phyloP scores from a whole-genome alignment of 2,329 filamentous ascomycete genomes.

The Parastagonospora avenae region DNA sequence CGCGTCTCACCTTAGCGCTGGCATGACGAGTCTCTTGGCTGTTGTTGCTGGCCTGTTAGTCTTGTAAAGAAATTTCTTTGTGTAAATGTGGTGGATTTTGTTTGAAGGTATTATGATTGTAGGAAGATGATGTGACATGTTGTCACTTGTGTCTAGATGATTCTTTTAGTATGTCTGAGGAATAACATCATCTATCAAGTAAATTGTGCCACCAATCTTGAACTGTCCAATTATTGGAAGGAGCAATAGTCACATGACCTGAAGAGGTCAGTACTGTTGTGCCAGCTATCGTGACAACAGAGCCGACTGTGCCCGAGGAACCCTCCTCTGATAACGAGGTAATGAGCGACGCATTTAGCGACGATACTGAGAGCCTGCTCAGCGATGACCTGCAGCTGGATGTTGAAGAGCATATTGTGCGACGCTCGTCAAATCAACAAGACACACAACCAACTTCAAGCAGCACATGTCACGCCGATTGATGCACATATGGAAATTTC shows the following conservation, averaged over 20 bases:
- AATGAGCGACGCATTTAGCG: conserved; percentile 22
- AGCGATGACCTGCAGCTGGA: conserved; percentile 38
- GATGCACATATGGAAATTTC: too few relatives aligned
- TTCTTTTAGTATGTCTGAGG: background rate
- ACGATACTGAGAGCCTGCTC: conserved; percentile 25
- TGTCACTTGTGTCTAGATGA: background rate
- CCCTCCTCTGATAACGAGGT: conserved; percentile 18
- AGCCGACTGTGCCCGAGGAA: background rate
- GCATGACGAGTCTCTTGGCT: conserved; percentile 1
- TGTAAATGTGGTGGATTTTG: background rate
- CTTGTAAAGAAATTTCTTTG: conserved; percentile 2
- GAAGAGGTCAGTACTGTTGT: background rate
- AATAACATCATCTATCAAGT: background rate
- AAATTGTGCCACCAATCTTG: background rate
- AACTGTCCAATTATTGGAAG: too few relatives aligned
- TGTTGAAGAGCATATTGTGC: conserved; percentile 37
- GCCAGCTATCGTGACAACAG: conserved; percentile 1
- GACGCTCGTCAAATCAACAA: conserved; percentile 37
- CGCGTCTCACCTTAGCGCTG: background rate
- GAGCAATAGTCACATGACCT: background rate
- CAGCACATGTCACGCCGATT: too few relatives aligned
- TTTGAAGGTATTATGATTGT: background rate
- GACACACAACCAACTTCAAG: too few relatives aligned
- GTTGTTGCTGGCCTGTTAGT: conserved; percentile 2
- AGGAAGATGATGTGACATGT: background rate